These are phyloP conservation scores for Oenanthe javanica DNA, from an alignment of 140 eudicot species.

Conservation along the genomic window DNA sequence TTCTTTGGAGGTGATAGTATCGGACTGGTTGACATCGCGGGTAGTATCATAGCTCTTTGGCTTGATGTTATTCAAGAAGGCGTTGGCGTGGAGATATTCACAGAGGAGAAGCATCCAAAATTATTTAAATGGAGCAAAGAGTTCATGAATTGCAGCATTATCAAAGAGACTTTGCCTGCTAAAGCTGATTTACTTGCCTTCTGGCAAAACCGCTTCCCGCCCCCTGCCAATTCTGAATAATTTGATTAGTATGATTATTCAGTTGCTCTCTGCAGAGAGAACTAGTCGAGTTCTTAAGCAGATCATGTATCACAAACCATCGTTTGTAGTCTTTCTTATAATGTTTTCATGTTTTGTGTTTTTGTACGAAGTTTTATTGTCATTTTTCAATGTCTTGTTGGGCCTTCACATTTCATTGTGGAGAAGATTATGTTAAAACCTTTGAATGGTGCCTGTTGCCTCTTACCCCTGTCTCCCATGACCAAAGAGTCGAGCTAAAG, in stretches of 20 bases:
- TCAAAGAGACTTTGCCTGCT: constrained; percentile 28
- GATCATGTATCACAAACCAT: neutral
- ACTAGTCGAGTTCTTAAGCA: neutral
- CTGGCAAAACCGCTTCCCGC: neutral
- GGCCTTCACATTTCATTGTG: too few relatives aligned
- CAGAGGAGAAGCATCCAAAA: constrained; percentile 19
- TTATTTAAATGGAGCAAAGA: constrained; percentile 17
- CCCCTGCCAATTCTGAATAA: neutral
- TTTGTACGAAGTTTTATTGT: too few relatives aligned
- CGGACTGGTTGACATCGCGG: constrained; percentile 19
- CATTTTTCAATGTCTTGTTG: too few relatives aligned
- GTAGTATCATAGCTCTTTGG: constrained; percentile 23
- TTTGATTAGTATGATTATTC: neutral
- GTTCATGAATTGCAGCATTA: constrained; percentile 11
- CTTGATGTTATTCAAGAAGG: constrained; percentile 26
- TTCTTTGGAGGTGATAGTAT: constrained; percentile 32
- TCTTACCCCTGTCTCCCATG: too few relatives aligned
- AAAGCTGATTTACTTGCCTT: constrained; percentile 7
- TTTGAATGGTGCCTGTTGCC: too few relatives aligned
- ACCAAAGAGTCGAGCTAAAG: too few relatives aligned
- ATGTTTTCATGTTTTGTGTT: neutral
- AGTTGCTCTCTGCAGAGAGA: neutral
- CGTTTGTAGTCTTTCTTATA: neutral
- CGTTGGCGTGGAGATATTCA: constrained; percentile 10
- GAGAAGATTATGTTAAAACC: too few relatives aligned